Conservation (phyloP, 176 grass and related monocot species). For the Leersia perrieri region DNA sequence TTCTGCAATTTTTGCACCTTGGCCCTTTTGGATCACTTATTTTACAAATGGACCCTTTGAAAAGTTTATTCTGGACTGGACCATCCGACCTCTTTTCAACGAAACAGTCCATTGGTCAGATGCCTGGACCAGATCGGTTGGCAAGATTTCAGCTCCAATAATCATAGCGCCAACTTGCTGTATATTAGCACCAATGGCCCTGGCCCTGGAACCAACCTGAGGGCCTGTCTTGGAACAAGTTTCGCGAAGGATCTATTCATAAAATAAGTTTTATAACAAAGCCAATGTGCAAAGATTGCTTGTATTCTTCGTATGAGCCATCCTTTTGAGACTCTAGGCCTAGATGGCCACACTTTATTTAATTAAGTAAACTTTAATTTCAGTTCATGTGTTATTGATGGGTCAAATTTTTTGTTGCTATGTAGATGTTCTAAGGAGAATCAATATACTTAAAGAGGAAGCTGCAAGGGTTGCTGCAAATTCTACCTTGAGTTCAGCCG, state of each 20-base stretch:
- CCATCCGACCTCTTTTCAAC: too few relatives aligned
- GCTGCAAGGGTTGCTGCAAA: constrained; percentile 82
- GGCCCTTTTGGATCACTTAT: not conserved
- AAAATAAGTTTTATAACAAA: not conserved
- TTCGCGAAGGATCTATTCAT: too few relatives aligned
- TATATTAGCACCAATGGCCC: too few relatives aligned
- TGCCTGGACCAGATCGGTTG: too few relatives aligned
- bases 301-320: not conserved
- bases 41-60: not conserved
- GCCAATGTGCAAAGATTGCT: not conserved
- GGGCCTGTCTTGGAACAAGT: too few relatives aligned
- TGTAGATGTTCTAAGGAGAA: constrained; percentile 88
- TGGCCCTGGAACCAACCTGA: too few relatives aligned
- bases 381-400: constrained; percentile 19
- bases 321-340: not conserved
- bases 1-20: not conserved
- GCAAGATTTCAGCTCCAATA: too few relatives aligned
- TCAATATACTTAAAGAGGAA: constrained; percentile 97
- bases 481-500: constrained; percentile 74
- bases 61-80: too few relatives aligned
- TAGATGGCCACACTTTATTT: constrained; percentile 17
- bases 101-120: too few relatives aligned
- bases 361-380: constrained; percentile 22
- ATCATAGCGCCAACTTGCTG: too few relatives aligned
- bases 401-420: constrained; percentile 32